Percentiles rank a stretch among this genome's conserved stretches.
These are phyloP conservation scores for Apophysomyces variabilis DNA, from an alignment of 371 early-diverging fungal genomes.

Conservation along the genomic window DNA sequence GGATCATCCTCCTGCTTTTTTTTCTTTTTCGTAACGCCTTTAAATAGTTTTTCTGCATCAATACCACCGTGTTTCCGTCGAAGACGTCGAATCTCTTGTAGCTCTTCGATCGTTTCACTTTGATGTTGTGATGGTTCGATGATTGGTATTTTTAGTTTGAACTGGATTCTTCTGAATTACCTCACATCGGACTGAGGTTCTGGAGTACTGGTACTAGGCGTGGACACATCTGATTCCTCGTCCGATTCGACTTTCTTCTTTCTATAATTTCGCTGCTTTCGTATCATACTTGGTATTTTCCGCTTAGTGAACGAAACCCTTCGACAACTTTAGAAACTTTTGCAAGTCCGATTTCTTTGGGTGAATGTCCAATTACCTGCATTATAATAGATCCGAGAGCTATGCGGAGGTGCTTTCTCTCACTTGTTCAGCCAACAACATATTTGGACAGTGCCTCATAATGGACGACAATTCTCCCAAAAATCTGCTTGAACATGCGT, in stretches of 20 bases:
- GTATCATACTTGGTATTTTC: constrained; percentile 13
- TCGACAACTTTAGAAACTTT: not conserved
- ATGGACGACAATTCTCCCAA: too few species aligned
- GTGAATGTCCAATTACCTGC: not conserved
- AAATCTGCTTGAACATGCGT: too few species aligned
- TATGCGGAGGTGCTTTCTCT: too few species aligned
- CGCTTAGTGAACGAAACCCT: constrained; percentile 19
- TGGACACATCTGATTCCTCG: constrained; percentile 24
- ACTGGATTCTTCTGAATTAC: constrained; percentile 16
- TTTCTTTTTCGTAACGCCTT: constrained; percentile 59
- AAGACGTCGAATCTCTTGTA: constrained; percentile 66
- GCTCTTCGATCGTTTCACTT: constrained; percentile 59
- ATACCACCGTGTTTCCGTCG: constrained; percentile 68
- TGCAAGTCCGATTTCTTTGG: not conserved
- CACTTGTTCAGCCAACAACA: not conserved
- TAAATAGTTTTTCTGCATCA: constrained; percentile 57
- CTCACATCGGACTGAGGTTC: constrained; percentile 25
- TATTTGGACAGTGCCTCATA: not conserved
- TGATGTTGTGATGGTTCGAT: not conserved
- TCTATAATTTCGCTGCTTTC: constrained; percentile 42
- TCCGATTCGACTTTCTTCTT: constrained; percentile 46
- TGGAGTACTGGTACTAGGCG: not conserved
- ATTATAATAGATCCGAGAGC: too few species aligned
- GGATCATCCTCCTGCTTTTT: constrained; percentile 42
- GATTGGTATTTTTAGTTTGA: not conserved